These are phyloP conservation scores for Penicillium chermesinum DNA, from an alignment of 495 filamentous ascomycete genomes.

Conservation along the genomic window DNA sequence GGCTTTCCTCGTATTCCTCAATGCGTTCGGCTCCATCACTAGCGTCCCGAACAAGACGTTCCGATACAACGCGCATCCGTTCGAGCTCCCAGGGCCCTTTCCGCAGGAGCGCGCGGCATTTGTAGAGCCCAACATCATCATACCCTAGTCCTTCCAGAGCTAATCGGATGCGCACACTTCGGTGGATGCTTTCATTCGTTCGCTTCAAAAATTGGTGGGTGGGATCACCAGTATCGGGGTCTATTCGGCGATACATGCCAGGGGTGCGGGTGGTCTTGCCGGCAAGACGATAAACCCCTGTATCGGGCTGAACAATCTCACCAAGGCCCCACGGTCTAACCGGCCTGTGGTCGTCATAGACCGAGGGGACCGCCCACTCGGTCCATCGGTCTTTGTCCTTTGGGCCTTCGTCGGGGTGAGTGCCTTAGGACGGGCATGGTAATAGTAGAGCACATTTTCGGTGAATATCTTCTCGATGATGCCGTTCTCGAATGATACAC, in stretches of 20 bases:
- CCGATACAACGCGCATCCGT: constrained; percentile 4
- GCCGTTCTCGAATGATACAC: constrained; percentile 51
- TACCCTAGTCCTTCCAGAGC: constrained; percentile 50
- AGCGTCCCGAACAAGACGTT: neutral
- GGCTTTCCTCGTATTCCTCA: constrained; percentile 22
- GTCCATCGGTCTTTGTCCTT: constrained; percentile 13
- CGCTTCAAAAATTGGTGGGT: constrained; percentile 43
- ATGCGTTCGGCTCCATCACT: constrained; percentile 12
- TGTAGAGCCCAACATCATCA: constrained; percentile 51
- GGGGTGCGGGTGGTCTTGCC: constrained; percentile 52
- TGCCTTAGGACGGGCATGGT: constrained; percentile 17
- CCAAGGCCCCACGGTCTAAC: constrained; percentile 57
- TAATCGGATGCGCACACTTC: constrained; percentile 53
- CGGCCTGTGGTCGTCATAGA: constrained; percentile 44
- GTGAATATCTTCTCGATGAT: constrained; percentile 47
- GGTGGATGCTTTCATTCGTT: constrained; percentile 63
- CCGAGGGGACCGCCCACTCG: constrained; percentile 41
- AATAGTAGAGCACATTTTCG: constrained; percentile 42
- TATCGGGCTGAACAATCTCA: constrained; percentile 43
- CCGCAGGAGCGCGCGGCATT: constrained; percentile 43
- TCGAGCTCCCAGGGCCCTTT: constrained; percentile 31
- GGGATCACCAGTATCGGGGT: constrained; percentile 42
- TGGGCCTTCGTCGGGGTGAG: neutral
- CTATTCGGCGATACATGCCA: constrained; percentile 50
- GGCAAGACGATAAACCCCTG: constrained; percentile 46